A percentile compares a stretch with the other conserved stretches of the same genome.
Conservation (phyloP, 2,329 filamentous ascomycete genomes). For the Alternaria rosae region DNA sequence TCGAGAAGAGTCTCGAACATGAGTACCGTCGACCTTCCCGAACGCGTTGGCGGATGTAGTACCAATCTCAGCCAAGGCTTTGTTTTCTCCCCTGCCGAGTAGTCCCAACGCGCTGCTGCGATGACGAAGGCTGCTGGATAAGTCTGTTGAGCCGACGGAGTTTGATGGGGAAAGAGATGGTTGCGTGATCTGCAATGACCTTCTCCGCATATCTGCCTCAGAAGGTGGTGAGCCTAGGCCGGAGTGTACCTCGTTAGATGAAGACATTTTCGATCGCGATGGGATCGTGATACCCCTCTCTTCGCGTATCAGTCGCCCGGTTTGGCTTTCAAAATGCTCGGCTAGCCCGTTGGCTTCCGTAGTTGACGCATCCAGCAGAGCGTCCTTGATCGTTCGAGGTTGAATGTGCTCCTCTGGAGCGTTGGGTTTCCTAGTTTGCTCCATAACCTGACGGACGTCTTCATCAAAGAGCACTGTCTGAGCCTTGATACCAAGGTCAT, state of each 20-base stretch:
- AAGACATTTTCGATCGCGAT: conserved; percentile 26
- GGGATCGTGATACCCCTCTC: conserved; percentile 36
- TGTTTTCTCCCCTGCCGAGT: conserved; percentile 65
- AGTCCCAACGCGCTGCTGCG: conserved; percentile 67
- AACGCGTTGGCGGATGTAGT: conserved; percentile 70
- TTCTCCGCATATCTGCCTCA: conserved; percentile 46
- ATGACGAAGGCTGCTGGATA: conserved; percentile 52
- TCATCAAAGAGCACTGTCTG: conserved; percentile 95
- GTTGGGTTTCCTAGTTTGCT: conserved; percentile 40
- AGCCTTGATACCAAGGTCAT: conserved; percentile 77
- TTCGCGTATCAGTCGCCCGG: conserved; percentile 43
- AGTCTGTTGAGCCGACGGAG: conserved; percentile 41
- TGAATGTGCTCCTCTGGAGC: conserved; percentile 46
- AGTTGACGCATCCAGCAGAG: conserved; percentile 88
- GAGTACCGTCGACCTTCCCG: conserved; percentile 67
- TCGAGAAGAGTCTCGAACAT: conserved; percentile 40
- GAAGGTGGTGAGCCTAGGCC: conserved; percentile 36
- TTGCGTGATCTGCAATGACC: conserved; percentile 39
- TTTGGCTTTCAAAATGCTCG: conserved; percentile 50
- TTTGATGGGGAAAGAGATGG: conserved; percentile 42
- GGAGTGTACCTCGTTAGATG: conserved; percentile 23
- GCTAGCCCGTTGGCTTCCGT: conserved; percentile 76
- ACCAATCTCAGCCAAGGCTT: conserved; percentile 69
- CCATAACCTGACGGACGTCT: conserved; percentile 58
- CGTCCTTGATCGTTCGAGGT: conserved; percentile 85